Conservation (phyloP, 306 rosid genomes). For the Casuarina equisetifolia region DNA sequence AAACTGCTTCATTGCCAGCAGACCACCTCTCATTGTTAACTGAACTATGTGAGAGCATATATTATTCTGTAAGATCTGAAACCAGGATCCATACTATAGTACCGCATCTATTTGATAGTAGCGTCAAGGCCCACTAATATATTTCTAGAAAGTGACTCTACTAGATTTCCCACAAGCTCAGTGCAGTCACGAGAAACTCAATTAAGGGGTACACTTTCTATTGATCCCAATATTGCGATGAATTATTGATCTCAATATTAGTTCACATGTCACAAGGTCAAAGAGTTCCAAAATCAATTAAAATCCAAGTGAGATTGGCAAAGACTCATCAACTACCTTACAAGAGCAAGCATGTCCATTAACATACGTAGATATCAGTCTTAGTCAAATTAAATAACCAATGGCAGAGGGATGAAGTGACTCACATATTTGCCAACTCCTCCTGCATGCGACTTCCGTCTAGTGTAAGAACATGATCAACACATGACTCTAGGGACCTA, state of each 20-base stretch:
- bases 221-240: background rate
- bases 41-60: background rate
- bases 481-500: slow-evolving; percentile 45
- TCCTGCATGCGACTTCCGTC: slow-evolving; percentile 72
- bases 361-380: slow-evolving; percentile 4
- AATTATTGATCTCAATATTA: too few species aligned
- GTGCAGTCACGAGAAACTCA: background rate
- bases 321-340: background rate
- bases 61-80: background rate
- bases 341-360: slow-evolving; percentile 1
- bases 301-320: background rate
- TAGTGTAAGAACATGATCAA: slow-evolving; percentile 60
- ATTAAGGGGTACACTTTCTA: background rate
- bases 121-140: background rate
- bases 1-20: background rate
- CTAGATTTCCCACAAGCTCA: background rate
- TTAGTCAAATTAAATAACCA: slow-evolving; percentile 7
- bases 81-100: background rate
- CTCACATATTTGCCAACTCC: slow-evolving; percentile 77
- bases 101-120: background rate
- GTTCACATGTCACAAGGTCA: background rate
- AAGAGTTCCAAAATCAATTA: background rate
- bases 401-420: slow-evolving; percentile 29
- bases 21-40: background rate
- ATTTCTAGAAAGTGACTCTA: background rate